Base-by-base conservation (phyloP, 192 early-diverging fungal genomes). In the Kappamyces sp. region DNA sequence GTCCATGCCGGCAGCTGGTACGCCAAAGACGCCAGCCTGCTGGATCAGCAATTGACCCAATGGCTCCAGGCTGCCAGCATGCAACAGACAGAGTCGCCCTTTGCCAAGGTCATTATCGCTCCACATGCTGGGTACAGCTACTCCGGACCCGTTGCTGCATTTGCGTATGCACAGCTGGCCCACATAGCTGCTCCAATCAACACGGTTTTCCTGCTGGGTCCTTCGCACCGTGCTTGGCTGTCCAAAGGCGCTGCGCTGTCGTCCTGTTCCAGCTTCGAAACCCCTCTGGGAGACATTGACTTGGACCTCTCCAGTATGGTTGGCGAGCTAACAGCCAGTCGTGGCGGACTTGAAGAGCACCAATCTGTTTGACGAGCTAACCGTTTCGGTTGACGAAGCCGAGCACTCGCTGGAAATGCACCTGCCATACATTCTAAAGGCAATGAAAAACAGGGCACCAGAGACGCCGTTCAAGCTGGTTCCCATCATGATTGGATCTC, bases 351-450 rank as follows among this genome's bases (percentile, higher is more conserved):
- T 97, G 15, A 46, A 66, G 41, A 65, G 74, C 36, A 88, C 86
- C 0, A 78, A 85, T 1, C 40, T 76, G 2, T 97, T 94, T 74
- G 49, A 58, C 3, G 50, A 59, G 40, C 91, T 97, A 91, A 74
- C 59, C 23, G 59, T 64, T 5, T 40, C 65, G 7, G 77, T 74
- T 3, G 96, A 99, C 62, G 91, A 97, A 63, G 85, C 89, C 42
- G 96, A 99, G 66, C 96, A 99, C 66, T 93, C 91, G 67, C 83
- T 99, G 62, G 96, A 97, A 65, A 91, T 98, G 93, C 93, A 98
- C 61, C 64, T 97, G 52, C 95, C 95, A 6, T 97, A 84, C 71
- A 79, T 88, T 3, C 86, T 86, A 72, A 89, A 90, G 66, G 75
- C 87, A 23, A 87, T 98, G 72, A 80, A 86, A 68, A 51, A 62